Conservation (phyloP, 1,284 basidiomycete genomes). For the Termitomyces sp. region DNA sequence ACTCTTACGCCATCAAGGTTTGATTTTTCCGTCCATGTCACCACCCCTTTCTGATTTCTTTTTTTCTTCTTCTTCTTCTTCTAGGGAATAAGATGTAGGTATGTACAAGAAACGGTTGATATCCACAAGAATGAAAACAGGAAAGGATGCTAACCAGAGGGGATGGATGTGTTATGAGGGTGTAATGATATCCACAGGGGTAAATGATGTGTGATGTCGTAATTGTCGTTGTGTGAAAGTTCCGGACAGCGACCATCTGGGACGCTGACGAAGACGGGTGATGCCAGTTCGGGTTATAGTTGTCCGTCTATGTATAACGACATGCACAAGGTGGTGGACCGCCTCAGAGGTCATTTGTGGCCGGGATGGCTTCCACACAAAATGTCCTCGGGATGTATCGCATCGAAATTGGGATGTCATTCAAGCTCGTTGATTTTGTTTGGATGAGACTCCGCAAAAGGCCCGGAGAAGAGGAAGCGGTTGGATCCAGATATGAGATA, state of each 20-base stretch:
- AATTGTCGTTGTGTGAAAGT: slow-evolving; percentile 7
- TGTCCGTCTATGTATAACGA: slow-evolving; percentile 9
- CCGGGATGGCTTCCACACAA: neutral
- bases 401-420: neutral
- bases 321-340: slow-evolving; percentile 3
- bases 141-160: slow-evolving; percentile 1
- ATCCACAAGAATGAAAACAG: slow-evolving; percentile 10
- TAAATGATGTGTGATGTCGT: slow-evolving; percentile 12
- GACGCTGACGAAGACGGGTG: slow-evolving; percentile 2
- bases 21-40: neutral
- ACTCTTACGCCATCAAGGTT: slow-evolving; percentile 99
- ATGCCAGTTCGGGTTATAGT: slow-evolving; percentile 8
- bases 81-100: slow-evolving; percentile 14
- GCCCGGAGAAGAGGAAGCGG: slow-evolving; percentile 1
- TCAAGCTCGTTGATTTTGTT: slow-evolving; percentile 3
- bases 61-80: slow-evolving; percentile 2
- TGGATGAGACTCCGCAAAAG: neutral
- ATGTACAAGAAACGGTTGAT: slow-evolving; percentile 13
- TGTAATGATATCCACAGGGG: slow-evolving; percentile 14
- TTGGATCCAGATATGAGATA: slow-evolving; percentile 9
- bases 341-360: neutral
- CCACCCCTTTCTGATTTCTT: slow-evolving; percentile 6
- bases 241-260: slow-evolving; percentile 1
- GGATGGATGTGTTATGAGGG: too few relatives aligned
- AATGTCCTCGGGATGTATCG: neutral